Evolutionary conservation across 257 asterid genomes (phyloP), one percentile per base, ranked within the genome.

Genomic region (Pogostemon cablin): DNA sequence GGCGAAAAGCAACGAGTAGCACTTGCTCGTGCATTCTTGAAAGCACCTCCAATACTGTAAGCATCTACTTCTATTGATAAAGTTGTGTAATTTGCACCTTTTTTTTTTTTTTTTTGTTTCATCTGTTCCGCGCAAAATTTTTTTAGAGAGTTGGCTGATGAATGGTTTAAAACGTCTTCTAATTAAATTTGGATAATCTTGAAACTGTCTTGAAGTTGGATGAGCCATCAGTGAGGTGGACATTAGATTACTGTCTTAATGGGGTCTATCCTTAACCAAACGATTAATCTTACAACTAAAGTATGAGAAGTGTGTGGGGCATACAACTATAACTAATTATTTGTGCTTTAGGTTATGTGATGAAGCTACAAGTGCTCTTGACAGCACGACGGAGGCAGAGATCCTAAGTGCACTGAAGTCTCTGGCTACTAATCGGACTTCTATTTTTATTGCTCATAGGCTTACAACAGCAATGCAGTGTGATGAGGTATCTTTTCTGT

Each of bases 401-500:
- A 95, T 95, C 53, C 77, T 95, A 58, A 84, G 75, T 73, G 98
- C 99, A 35, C 72, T 95, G 84, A 89, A 83, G 81, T 84, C 96
- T 67, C 82, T 95, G 10, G 85, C 98, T 10, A 82, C 53, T 61
- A 81, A 86, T 73, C 90, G 99, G n/a, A 91, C 99, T 39, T 84
- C 99, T 53, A 83, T 95, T 46, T 95, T 95, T 77, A 88, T 95
- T 54, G 96, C 98, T 58, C 99, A 95, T 61, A 84, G 99, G 84
- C 97, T 91, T 76, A 95, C 99, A 54, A 95, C 98, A 15, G 98
- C 99, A 72, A 91, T 95, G 99, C 99, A 95, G 80, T 95, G 99
- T 72, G 98, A 95, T 54, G 97, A 91, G 98, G 96, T 92, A 71
- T 12, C 71, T 50, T 15, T 77, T 69, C 71, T 42, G 25, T 59